Evolutionary conservation across 176 grass and related monocot genomes (phyloP).

Genomic region (Musa acuminata): DNA sequence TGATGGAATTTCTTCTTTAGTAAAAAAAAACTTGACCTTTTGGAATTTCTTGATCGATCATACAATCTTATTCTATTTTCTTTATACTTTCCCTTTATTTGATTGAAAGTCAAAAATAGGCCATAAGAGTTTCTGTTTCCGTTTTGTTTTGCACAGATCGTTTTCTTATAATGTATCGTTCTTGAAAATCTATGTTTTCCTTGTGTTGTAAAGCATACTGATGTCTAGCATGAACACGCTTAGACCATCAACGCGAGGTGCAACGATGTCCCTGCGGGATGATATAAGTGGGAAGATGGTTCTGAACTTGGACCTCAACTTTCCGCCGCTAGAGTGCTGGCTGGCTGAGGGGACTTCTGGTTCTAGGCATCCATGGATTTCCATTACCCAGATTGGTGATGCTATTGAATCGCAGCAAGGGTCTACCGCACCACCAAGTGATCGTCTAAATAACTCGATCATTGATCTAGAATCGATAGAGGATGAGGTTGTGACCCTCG

Average conservation of each 20-base stretch:
- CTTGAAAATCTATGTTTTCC: neutral
- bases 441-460: neutral
- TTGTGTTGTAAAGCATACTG: neutral
- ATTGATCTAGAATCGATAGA: neutral
- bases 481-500: neutral
- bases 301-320: slow-evolving; percentile 1
- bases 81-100: too few relatives aligned
- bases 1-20: too few relatives aligned
- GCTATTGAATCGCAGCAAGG: neutral
- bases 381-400: neutral
- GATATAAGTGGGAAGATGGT: neutral
- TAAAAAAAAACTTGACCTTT: too few relatives aligned
- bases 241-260: neutral
- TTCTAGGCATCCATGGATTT: neutral
- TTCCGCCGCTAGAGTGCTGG: neutral
- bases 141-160: too few relatives aligned
- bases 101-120: neutral
- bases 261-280: neutral
- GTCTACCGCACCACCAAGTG: neutral
- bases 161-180: neutral
- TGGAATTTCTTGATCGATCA: too few relatives aligned
- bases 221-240: neutral
- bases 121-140: neutral
- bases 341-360: neutral
- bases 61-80: too few relatives aligned